Conservation (phyloP, 140 eudicot genomes). For the Senecio squalidus region DNA sequence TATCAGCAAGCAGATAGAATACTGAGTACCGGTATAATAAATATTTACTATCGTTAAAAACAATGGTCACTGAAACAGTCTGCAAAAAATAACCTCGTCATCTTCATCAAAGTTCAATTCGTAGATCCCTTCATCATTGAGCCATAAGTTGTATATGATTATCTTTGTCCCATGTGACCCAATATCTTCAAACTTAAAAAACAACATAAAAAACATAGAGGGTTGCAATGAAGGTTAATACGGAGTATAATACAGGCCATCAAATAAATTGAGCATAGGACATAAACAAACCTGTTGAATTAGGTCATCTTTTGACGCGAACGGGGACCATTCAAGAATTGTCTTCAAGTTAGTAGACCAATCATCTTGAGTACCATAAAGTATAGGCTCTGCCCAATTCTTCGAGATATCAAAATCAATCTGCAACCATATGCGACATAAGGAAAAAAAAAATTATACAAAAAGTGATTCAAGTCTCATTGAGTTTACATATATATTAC, state of each 20-base stretch:
- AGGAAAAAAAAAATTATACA: not conserved
- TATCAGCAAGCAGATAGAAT: slow-evolving; percentile 13
- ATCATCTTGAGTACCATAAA: slow-evolving; percentile 64
- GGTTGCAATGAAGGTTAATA: slow-evolving; percentile 2
- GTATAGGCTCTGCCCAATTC: slow-evolving; percentile 75
- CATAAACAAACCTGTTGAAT: slow-evolving; percentile 61
- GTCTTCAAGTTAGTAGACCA: slow-evolving; percentile 81
- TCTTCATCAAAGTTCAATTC: slow-evolving; percentile 91
- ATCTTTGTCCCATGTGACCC: slow-evolving; percentile 89
- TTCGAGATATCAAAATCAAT: slow-evolving; percentile 80
- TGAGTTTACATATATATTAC: slow-evolving; percentile 28
- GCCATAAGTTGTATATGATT: slow-evolving; percentile 80
- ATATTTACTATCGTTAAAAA: not conserved
- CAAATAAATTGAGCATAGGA: slow-evolving; percentile 1
- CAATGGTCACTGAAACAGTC: not conserved
- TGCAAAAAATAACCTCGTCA: slow-evolving; percentile 49
- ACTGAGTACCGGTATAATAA: slow-evolving; percentile 2
- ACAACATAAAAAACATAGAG: not conserved
- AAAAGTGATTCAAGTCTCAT: not conserved
- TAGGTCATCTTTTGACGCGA: slow-evolving; percentile 58
- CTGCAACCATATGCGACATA: slow-evolving; percentile 36
- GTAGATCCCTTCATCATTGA: slow-evolving; percentile 90
- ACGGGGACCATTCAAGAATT: slow-evolving; percentile 95
- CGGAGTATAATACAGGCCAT: not conserved
- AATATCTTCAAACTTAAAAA: slow-evolving; percentile 65